Base-by-base conservation (phyloP, 1,139 yeast genomes). In the Yamadazyma dushanensis region DNA sequence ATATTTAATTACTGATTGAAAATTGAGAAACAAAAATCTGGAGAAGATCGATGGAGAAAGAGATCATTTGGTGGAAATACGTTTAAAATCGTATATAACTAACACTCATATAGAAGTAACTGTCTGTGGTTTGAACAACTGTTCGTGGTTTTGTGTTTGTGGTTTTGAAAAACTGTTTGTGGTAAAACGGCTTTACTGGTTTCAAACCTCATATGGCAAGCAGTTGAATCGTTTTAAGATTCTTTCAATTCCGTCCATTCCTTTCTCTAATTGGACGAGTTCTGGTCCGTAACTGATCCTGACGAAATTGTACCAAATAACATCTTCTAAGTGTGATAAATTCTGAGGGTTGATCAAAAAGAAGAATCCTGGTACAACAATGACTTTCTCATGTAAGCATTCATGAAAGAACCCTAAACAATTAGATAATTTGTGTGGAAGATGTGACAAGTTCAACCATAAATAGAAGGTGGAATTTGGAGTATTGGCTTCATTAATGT, bases 341-440 rank as follows among this genome's bases (percentile, higher is more conserved):
- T 80, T 79, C 46, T 78, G 73, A 9, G 85, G 85, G 48, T 80
- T 80, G 46, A 80, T 68, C 52, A 79, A 78, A 52, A 80, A 80
- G 66, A 79, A 79, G 46, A 80, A 78, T 3, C 86, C 85, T 2
- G 85, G 86, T 13, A 80, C 86, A 28, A 76, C 74, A 53, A 80
- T 80, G 11, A 78, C 82, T 49, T 70, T 72, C 45, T 79, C 83
- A 50, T 78, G 83, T 33, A 80, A 62, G 46, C 83, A 78, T 53
- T 79, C 86, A 52, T 80, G 85, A 71, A 80, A 80, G 49, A 80
- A 80, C 0, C 85, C 84, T 34, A 79, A 64, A 50, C 83, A 77
- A 49, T 79, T 78, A 39, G 78, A 67, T 39, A 79, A 62, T 50
- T 79, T 79, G 1, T 78, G 77, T 2, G 84, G 83, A 37, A 80